Base-by-base conservation (phyloP, 208 protist genomes). In the Leishmania amazonensis region DNA sequence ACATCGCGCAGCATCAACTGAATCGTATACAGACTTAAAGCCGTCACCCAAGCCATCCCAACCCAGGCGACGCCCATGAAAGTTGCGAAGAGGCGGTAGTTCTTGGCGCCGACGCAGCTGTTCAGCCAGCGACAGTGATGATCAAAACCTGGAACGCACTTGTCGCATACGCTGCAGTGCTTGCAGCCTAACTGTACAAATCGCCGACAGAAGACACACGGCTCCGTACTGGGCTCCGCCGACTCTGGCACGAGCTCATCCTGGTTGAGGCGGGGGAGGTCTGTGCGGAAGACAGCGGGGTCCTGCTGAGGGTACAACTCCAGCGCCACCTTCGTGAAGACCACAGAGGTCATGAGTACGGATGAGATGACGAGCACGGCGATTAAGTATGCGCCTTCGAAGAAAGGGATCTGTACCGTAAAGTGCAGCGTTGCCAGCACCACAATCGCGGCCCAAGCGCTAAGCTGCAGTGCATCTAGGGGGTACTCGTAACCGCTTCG, bases 121-220 rank as follows among this genome's bases (percentile, higher is more conserved):
- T 97, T 97, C n/a, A 96, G 84, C 96, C 96, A 98, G 1, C 93
- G 95, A 78, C 96, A 98, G 85, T 98, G 96, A 81, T 98, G 96
- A 78, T 98, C 96, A 76, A 98, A 98, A 15, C 91, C 92, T 7
- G 94, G 90, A 1, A 98, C 94, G 70, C 96, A 98, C 83, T 97
- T 97, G 77, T 98, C 95, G 75, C 96, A 98, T 73, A 96, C 87
- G 54, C 91, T 91, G 78, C 96, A 98, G 84, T 98, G 96, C 82
- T 95, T 99, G 83, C 93, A 90, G 62, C 85, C 85, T 21, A 76
- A 75, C 49, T 80, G 53, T 1, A 97, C 94, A 84, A 94, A 97
- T 47, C 94, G 92, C 2, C 94, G 87, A 77, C 94, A 97, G 78
- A 95, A 97, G 24, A 95, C 83, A 67, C 94, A 97, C 67, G 91